Conservation (phyloP, 305 asterid genomes). For the Andrographis paniculata region DNA sequence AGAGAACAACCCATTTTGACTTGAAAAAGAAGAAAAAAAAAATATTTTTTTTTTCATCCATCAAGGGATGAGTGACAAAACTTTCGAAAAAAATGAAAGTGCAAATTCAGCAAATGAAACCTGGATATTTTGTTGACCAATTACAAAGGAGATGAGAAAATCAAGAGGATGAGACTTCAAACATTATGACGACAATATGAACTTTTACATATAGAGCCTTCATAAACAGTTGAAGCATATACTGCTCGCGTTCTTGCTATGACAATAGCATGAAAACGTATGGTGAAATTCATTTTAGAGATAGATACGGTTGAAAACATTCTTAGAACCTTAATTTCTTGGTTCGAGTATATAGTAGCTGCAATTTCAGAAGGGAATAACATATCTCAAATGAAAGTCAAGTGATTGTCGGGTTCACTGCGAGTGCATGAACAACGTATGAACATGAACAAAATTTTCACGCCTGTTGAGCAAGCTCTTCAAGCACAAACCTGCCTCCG, state of each 20-base stretch:
- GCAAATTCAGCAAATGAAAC: slow-evolving; percentile 14
- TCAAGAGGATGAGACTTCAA: not conserved
- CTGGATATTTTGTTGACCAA: slow-evolving; percentile 4
- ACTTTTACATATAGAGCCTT: not conserved
- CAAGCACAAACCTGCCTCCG: not conserved
- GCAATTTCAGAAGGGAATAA: not conserved
- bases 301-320: not conserved
- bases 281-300: not conserved
- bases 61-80: slow-evolving; percentile 20
- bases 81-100: slow-evolving; percentile 16
- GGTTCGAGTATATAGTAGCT: not conserved
- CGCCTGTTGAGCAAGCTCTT: not conserved
- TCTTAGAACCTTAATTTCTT: not conserved
- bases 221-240: not conserved
- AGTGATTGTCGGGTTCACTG: not conserved
- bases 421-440: not conserved
- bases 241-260: not conserved
- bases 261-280: not conserved
- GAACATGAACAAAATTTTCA: not conserved
- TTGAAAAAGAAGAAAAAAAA: slow-evolving; percentile 4
- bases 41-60: slow-evolving; percentile 18
- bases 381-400: not conserved
- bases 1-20: slow-evolving; percentile 7
- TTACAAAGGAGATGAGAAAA: not conserved
- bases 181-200: not conserved